A percentile compares a stretch with the other conserved stretches of the same genome.
Conservation (phyloP, 495 filamentous ascomycete genomes). For the Penicillium waksmanii region DNA sequence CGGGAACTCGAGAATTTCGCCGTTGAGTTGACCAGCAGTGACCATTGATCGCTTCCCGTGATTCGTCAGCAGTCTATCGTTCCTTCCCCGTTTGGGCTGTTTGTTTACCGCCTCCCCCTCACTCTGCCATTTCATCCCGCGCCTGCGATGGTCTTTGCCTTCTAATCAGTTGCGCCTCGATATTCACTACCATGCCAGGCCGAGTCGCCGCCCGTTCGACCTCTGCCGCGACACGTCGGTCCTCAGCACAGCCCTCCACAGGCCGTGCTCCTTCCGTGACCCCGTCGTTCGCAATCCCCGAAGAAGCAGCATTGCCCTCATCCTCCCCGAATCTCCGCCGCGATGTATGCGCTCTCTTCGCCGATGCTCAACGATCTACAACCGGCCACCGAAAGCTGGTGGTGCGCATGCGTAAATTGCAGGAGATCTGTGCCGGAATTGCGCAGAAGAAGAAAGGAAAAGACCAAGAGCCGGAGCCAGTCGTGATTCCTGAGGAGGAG, state of each 20-base stretch:
- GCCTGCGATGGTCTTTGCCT: conserved; percentile 32
- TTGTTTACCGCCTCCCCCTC: conserved; percentile 46
- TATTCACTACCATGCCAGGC: conserved; percentile 58
- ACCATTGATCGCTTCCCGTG: no score
- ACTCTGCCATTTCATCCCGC: conserved; percentile 24
- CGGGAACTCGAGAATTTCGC: no score
- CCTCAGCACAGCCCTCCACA: conserved; percentile 58
- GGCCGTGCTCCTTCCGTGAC: conserved; percentile 66
- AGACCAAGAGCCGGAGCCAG: conserved; percentile 39
- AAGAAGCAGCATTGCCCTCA: conserved; percentile 62
- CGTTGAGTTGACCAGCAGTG: no score
- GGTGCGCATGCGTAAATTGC: conserved; percentile 81
- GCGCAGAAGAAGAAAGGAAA: conserved; percentile 52
- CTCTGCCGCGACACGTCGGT: conserved; percentile 59
- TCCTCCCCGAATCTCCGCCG: conserved; percentile 69
- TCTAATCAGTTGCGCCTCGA: conserved; percentile 25
- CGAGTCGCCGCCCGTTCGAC: conserved; percentile 61
- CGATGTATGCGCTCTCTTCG: conserved; percentile 79
- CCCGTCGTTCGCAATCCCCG: conserved; percentile 66
- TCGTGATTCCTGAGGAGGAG: conserved; percentile 49
- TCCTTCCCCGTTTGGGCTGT: conserved; percentile 49
- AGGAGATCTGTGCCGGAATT: conserved; percentile 87
- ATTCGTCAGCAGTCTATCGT: no score
- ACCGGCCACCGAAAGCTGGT: conserved; percentile 88
- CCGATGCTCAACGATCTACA: conserved; percentile 83